A percentile compares a stretch with the other conserved stretches of the same genome.
Evolutionary conservation across 352 stramenopile genomes (phyloP).

Genomic region (Phytophthora vignae): DNA sequence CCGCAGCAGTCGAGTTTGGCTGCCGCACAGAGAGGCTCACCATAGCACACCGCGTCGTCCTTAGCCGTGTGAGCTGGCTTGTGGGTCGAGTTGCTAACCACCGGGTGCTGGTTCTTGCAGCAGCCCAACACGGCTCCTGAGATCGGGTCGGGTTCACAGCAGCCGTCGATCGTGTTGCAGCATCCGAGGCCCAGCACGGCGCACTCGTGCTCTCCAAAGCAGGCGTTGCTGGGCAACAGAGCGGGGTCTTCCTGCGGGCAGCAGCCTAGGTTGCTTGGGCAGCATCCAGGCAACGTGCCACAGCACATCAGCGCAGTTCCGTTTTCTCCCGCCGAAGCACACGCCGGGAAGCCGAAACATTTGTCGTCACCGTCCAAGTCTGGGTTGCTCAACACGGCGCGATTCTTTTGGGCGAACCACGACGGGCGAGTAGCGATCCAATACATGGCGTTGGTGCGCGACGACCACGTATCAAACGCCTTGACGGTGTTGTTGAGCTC

Average conservation of each 20-base stretch:
- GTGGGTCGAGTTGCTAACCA: constrained; percentile 36
- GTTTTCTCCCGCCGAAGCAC: constrained; percentile 60
- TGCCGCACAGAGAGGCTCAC: constrained; percentile 50
- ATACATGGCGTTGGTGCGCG: constrained; percentile 72
- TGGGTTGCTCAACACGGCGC: constrained; percentile 32
- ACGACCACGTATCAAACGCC: constrained; percentile 81
- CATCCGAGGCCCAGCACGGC: constrained; percentile 63
- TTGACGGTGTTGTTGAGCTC: constrained; percentile 59
- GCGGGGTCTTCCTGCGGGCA: constrained; percentile 59
- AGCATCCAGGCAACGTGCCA: constrained; percentile 73
- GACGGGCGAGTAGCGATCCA: constrained; percentile 80
- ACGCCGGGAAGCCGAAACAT: constrained; percentile 76
- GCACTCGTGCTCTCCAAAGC: constrained; percentile 72
- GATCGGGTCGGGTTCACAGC: constrained; percentile 63
- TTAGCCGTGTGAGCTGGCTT: constrained; percentile 31
- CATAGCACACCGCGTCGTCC: constrained; percentile 41
- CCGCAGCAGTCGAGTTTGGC: constrained; percentile 58
- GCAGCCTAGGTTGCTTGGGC: constrained; percentile 67
- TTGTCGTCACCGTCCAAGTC: constrained; percentile 49
- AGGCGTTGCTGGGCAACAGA: constrained; percentile 59
- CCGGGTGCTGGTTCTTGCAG: constrained; percentile 67
- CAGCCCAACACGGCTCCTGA: constrained; percentile 61
- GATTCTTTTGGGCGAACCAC: constrained; percentile 66
- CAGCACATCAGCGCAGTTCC: constrained; percentile 73
- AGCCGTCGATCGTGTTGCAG: constrained; percentile 78